phyloP scores from a whole-genome alignment of 2,329 filamentous ascomycete genomes.

The Arthroderma sp. region DNA sequence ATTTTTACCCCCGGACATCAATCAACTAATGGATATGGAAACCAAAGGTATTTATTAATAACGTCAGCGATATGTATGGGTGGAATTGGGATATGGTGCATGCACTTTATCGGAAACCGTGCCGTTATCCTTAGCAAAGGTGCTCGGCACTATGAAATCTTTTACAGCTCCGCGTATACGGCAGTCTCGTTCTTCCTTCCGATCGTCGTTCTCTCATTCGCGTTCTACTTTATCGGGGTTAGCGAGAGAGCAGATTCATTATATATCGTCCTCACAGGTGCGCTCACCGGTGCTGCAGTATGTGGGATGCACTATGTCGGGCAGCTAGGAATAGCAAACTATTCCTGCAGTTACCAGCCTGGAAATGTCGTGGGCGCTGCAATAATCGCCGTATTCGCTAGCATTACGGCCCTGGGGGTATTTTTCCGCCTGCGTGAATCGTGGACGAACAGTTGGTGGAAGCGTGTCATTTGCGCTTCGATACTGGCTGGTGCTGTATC shows the following conservation, averaged over 20 bases:
- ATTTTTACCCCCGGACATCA: too few species aligned
- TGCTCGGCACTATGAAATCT: constrained; percentile 51
- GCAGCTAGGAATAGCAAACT: constrained; percentile 72
- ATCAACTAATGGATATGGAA: too few species aligned
- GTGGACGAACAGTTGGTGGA: constrained; percentile 72
- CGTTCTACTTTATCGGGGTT: constrained; percentile 57
- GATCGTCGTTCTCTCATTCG: constrained; percentile 57
- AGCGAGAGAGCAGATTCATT: constrained; percentile 45
- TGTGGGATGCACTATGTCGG: constrained; percentile 81
- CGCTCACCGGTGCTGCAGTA: constrained; percentile 59
- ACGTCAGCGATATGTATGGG: constrained; percentile 59
- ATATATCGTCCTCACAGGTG: constrained; percentile 50
- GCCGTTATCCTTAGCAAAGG: constrained; percentile 60
- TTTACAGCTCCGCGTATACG: constrained; percentile 60
- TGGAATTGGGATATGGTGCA: constrained; percentile 60
- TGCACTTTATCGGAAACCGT: constrained; percentile 75
- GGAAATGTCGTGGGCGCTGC: constrained; percentile 54
- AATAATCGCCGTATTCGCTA: constrained; percentile 59
- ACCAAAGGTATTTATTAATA: constrained; percentile 40
- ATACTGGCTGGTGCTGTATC: constrained; percentile 62
- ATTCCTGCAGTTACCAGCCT: constrained; percentile 48
- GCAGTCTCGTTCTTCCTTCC: constrained; percentile 69
- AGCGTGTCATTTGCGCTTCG: constrained; percentile 51
- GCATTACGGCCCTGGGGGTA: constrained; percentile 53
- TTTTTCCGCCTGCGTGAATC: constrained; percentile 66